Percentiles rank a stretch among this genome's conserved stretches.
phyloP scores from a whole-genome alignment of 805 yeast genomes.

The Myxozyma vanderwaltii region DNA sequence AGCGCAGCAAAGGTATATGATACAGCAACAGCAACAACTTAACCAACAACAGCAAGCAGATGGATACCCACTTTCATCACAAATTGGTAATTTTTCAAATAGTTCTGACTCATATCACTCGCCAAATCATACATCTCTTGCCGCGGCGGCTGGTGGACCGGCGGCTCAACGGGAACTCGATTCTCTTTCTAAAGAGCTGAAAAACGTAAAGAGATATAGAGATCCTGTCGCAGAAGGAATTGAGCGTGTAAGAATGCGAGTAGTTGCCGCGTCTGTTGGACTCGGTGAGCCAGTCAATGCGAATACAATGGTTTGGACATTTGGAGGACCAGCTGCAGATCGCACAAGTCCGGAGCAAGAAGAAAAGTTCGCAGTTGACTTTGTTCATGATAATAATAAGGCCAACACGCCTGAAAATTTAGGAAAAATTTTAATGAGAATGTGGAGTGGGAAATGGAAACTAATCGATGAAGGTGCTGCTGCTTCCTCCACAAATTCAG shows the following conservation, averaged over 20 bases:
- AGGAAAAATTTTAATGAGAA: conserved; percentile 8
- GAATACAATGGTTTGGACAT: conserved; percentile 13
- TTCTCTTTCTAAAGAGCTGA: conserved; percentile 26
- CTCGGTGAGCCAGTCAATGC: conserved; percentile 6
- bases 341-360: neutral
- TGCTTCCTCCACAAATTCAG: neutral
- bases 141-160: conserved; percentile 21
- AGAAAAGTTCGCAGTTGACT: conserved; percentile 1
- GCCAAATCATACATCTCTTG: conserved; percentile 1
- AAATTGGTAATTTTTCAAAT: neutral
- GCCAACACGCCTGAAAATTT: conserved; percentile 8
- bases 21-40: conserved; percentile 7
- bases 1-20: conserved; percentile 24
- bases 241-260: conserved; percentile 24
- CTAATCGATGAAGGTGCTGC: conserved; percentile 18
- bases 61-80: neutral
- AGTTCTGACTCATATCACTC: neutral
- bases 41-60: conserved; percentile 1
- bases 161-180: conserved; percentile 27
- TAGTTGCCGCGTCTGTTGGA: conserved; percentile 3
- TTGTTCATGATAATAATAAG: neutral
- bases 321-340: neutral
- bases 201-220: conserved; percentile 31
- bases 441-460: conserved; percentile 32
- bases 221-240: conserved; percentile 30